Evolutionary conservation across 169 alveolate genomes (phyloP).

Genomic region (Sarcocystis neurona): DNA sequence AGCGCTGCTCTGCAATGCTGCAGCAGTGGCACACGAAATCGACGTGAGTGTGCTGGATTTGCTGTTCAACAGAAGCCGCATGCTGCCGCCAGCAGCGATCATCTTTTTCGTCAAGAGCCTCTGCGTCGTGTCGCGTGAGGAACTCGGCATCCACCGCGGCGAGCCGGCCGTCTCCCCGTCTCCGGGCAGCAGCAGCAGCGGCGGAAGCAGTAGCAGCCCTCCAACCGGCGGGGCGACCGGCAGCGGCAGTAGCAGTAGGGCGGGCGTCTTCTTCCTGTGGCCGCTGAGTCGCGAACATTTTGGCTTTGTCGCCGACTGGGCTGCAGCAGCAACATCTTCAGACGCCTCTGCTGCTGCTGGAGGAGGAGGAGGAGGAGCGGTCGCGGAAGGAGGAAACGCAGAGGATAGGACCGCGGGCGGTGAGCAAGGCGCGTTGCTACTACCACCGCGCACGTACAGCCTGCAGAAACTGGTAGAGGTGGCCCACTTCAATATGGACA

Average conservation of each 20-base stretch:
- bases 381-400: neutral
- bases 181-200: conserved; percentile 30
- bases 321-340: neutral
- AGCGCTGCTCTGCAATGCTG: neutral
- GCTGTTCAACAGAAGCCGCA: conserved; percentile 6
- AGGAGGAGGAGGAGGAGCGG: neutral
- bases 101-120: neutral
- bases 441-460: conserved; percentile 77
- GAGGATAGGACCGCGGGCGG: too few species aligned
- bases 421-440: neutral
- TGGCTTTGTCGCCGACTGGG: neutral
- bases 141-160: neutral
- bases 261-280: neutral
- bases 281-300: too few species aligned
- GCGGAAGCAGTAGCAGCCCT: conserved; percentile 11
- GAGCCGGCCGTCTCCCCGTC: neutral
- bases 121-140: conserved; percentile 18
- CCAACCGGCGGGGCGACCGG: neutral
- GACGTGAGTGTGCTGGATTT: conserved; percentile 4
- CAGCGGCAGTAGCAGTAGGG: neutral
- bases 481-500: conserved; percentile 84
- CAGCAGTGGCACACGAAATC: neutral
- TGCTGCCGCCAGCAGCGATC: conserved; percentile 7
- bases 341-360: conserved; percentile 7
- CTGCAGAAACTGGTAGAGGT: conserved; percentile 87